phyloP scores from a whole-genome alignment of 345 rosid genomes.

The Brassica napus region DNA sequence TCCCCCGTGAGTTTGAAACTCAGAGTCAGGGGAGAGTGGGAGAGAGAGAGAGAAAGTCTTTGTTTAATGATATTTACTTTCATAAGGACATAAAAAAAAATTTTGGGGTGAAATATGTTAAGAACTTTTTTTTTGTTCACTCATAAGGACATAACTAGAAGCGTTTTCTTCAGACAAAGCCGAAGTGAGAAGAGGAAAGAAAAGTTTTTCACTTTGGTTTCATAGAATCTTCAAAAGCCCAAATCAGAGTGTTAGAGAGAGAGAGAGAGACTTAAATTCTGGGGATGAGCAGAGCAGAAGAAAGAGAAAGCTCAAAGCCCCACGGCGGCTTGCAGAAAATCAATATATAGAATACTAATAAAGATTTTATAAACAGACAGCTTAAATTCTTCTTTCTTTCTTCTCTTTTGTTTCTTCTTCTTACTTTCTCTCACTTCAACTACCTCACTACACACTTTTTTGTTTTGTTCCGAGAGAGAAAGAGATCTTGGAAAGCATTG shows the following conservation, averaged over 20 bases:
- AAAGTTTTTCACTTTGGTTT: constrained; percentile 40
- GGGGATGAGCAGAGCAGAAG: constrained; percentile 47
- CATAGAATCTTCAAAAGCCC: constrained; percentile 36
- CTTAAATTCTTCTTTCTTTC: constrained; percentile 19
- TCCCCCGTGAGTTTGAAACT: constrained; percentile 32
- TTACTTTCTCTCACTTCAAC: constrained; percentile 36
- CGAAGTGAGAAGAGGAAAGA: constrained; percentile 37
- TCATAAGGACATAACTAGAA: constrained; percentile 38
- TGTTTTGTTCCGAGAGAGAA: constrained; percentile 15
- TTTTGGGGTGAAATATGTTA: too few species aligned
- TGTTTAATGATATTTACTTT: constrained; percentile 25
- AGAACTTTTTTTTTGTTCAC: too few species aligned
- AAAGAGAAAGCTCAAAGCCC: constrained; percentile 41
- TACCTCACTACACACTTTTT: constrained; percentile 20
- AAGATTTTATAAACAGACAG: constrained; percentile 10
- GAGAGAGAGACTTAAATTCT: constrained; percentile 41
- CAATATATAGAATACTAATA: constrained; percentile 22
- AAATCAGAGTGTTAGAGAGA: constrained; percentile 17
- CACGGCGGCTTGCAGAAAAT: constrained; percentile 78
- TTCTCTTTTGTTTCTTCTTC: constrained; percentile 20
- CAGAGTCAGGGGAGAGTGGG: constrained; percentile 28
- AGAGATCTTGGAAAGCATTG: constrained; percentile 17
- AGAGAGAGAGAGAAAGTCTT: constrained; percentile 32
- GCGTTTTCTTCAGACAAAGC: constrained; percentile 37
- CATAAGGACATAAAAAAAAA: constrained; percentile 5